A percentile compares a stretch with the other conserved stretches of the same genome.
These are phyloP conservation scores for Hypomontagnella submonticulosa DNA, from an alignment of 495 filamentous ascomycete genomes.

Conservation along the genomic window DNA sequence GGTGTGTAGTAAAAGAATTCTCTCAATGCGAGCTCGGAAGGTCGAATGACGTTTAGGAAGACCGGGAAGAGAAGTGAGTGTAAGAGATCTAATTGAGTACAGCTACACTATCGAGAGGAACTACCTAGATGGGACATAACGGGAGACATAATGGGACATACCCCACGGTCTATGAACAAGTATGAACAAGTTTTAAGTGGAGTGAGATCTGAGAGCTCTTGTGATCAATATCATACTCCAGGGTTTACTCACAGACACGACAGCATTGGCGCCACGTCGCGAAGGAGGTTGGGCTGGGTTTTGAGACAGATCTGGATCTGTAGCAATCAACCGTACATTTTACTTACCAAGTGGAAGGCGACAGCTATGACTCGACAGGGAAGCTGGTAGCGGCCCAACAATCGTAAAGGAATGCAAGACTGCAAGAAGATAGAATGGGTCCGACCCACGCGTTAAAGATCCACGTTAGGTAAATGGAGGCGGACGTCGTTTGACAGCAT, in stretches of 20 bases:
- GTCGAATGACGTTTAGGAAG: conserved; percentile 35
- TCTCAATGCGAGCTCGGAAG: conserved; percentile 42
- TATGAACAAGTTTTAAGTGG: conserved; percentile 44
- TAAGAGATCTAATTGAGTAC: conserved; percentile 30
- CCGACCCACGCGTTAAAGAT: conserved; percentile 37
- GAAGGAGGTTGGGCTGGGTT: conserved; percentile 52
- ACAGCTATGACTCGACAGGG: conserved; percentile 47
- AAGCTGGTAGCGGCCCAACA: conserved; percentile 48
- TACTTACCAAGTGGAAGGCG: conserved; percentile 42
- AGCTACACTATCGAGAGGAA: conserved; percentile 34
- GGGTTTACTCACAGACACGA: conserved; percentile 51
- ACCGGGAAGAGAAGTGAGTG: conserved; percentile 25
- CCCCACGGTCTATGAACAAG: conserved; percentile 22
- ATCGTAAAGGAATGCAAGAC: conserved; percentile 29
- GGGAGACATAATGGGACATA: conserved; percentile 32
- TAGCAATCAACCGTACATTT: conserved; percentile 46
- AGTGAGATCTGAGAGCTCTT: conserved; percentile 54
- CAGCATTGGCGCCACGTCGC: conserved; percentile 65
- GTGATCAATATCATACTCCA: conserved; percentile 57
- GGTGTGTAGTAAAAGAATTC: conserved; percentile 41
- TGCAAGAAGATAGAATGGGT: conserved; percentile 34
- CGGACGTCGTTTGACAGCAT: conserved; percentile 39
- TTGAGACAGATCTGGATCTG: conserved; percentile 43
- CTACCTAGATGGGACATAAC: conserved; percentile 48
- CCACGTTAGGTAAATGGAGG: conserved; percentile 16